A percentile compares a stretch with the other conserved stretches of the same genome.
Conservation (phyloP, 345 rosid genomes). For the Moringa oleifera region DNA sequence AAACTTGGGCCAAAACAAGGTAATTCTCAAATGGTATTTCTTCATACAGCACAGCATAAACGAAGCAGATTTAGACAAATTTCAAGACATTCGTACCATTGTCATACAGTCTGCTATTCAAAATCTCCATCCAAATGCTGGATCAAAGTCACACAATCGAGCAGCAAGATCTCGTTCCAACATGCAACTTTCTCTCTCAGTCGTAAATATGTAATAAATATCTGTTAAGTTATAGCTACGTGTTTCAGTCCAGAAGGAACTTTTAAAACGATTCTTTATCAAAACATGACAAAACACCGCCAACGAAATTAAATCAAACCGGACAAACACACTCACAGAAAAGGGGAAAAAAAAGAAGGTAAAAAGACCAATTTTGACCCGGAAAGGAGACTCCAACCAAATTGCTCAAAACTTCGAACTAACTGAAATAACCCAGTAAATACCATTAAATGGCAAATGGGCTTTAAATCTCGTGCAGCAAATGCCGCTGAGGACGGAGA, state of each 20-base stretch:
- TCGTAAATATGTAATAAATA: neutral
- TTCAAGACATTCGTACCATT: neutral
- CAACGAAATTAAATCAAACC: too few species aligned
- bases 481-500: neutral
- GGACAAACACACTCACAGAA: neutral
- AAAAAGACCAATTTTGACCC: neutral
- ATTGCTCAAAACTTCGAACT: conserved; percentile 6
- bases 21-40: too few species aligned
- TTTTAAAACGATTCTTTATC: neutral
- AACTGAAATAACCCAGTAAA: conserved; percentile 11
- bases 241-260: neutral
- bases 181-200: neutral
- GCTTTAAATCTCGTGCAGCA: conserved; percentile 16
- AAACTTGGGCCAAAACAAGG: neutral
- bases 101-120: neutral
- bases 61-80: too few species aligned
- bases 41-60: too few species aligned
- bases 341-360: too few species aligned
- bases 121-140: too few species aligned
- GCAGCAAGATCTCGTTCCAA: neutral
- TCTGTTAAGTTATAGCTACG: neutral
- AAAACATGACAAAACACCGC: neutral
- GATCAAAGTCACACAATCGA: neutral
- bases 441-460: conserved; percentile 20
- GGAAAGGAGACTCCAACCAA: neutral